Base-by-base conservation (phyloP, 192 early-diverging fungal species). In the Entomortierella beljakovae region DNA sequence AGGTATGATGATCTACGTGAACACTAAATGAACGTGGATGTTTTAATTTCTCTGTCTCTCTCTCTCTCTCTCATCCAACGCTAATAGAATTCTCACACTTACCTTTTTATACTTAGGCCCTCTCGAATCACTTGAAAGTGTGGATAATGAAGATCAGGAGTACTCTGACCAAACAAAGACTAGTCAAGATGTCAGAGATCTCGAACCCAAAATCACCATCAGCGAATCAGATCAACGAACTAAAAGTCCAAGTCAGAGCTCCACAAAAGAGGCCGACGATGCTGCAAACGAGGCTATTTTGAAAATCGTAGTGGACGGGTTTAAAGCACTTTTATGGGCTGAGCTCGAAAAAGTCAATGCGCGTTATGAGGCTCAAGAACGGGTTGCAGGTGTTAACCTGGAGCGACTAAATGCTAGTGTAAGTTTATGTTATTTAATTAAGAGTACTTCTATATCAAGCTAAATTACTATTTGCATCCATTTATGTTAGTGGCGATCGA, bases 271-370 rank as follows among this genome's bases (percentile, higher is more conserved):
- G 18, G 53, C 10, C 7, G 70, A 63, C 5, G 54, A 73, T 16
- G 57, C 56, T 1, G 29, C 64, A 28, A 34, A 55, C 15, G 61
- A 69, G 38, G 66, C 61, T 3, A 61, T 33, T 20, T 25, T 73
- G 25, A 63, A 67, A n/a, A 15, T 35, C 37, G 49, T 64, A 37
- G 73, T 81, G 13, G 80, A 77, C 0, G 72, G 60, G 0, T 88
- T 88, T 67, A 71, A 58, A 53, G 56, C 80, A 0, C 26, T 80
- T 15, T 70, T 88, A 23, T 54, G 82, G 68, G 68, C 68, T 40
- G 86, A 89, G 55, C 59, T 84, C 31, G 80, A 80, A 62, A 89
- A 89, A 53, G 86, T 89, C 48, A 81, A 87, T 71, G 68, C 61
- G 15, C 83, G 81, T 26, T 89, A 85, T 43, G 76, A 81, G 28